A percentile compares a stretch with the other conserved stretches of the same genome.
Conservation (phyloP, 768 basidiomycete species). For the Boletales sp. region DNA sequence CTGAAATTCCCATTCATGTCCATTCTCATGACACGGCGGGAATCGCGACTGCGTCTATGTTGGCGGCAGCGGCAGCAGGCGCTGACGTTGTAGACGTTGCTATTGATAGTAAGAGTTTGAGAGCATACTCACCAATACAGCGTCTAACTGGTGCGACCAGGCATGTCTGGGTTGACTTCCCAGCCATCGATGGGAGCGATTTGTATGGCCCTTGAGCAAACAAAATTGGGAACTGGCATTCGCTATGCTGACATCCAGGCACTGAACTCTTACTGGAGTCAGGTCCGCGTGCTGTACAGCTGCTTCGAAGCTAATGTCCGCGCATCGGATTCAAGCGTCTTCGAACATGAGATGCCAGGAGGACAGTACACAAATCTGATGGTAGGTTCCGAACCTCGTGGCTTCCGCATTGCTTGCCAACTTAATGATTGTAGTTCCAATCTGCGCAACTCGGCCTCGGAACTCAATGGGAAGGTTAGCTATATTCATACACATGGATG, state of each 20-base stretch:
- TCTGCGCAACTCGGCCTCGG: conserved; percentile 95
- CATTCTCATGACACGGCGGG: conserved; percentile 99
- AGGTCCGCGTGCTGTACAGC: conserved; percentile 90
- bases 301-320: conserved; percentile 99
- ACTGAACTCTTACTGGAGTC: conserved; percentile 96
- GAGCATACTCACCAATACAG: background rate
- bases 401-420: conserved; percentile 13
- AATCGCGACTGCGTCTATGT: conserved; percentile 96
- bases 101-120: conserved; percentile 78
- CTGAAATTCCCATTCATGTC: conserved; percentile 97
- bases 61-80: conserved; percentile 93
- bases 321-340: conserved; percentile 96
- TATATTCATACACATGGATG: conserved; percentile 4
- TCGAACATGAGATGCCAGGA: conserved; percentile 99
- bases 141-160: conserved; percentile 38
- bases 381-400: conserved; percentile 45
- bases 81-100: conserved; percentile 98
- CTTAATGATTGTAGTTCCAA: conserved; percentile 73
- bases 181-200: conserved; percentile 99
- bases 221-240: conserved; percentile 89
- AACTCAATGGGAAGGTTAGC: conserved; percentile 86
- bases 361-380: conserved; percentile 93
- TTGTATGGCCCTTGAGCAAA: conserved; percentile 93
- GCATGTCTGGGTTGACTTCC: conserved; percentile 97
- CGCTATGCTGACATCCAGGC: conserved; percentile 96